These are phyloP conservation scores for Xylaria intraflava DNA, from an alignment of 495 filamentous ascomycete genomes.

Conservation along the genomic window DNA sequence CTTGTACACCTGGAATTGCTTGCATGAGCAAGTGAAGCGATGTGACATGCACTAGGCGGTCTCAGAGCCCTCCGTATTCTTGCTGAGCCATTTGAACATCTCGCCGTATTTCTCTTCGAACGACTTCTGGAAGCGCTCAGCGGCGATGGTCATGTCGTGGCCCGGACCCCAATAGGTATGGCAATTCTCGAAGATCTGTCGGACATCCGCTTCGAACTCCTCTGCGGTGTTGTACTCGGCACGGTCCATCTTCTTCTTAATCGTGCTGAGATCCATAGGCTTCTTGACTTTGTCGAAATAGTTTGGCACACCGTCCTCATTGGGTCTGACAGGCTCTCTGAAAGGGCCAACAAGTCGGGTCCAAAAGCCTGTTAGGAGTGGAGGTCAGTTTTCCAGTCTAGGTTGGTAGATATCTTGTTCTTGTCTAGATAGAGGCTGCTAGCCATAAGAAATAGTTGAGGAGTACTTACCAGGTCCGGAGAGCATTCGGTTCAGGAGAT, in stretches of 20 bases:
- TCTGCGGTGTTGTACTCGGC: conserved; percentile 35
- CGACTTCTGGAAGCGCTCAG: conserved; percentile 42
- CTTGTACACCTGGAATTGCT: no score
- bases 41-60: not conserved
- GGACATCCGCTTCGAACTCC: conserved; percentile 41
- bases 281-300: conserved; percentile 41
- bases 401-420: not conserved
- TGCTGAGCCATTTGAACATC: conserved; percentile 45
- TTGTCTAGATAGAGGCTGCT: not conserved
- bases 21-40: not conserved
- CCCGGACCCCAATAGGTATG: conserved; percentile 38
- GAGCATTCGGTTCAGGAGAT: conserved; percentile 47
- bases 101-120: conserved; percentile 45
- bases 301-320: conserved; percentile 40
- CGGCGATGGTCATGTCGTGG: conserved; percentile 39
- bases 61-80: conserved; percentile 32
- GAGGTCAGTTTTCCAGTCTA: conserved; percentile 4
- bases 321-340: conserved; percentile 40
- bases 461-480: conserved; percentile 43
- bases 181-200: conserved; percentile 45
- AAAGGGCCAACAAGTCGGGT: conserved; percentile 51
- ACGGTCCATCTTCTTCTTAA: conserved; percentile 44
- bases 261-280: conserved; percentile 45
- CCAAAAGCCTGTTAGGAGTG: conserved; percentile 41
- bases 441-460: not conserved